Base-by-base conservation (phyloP, 371 early-diverging fungal species). In the Umbelopsis sp. region DNA sequence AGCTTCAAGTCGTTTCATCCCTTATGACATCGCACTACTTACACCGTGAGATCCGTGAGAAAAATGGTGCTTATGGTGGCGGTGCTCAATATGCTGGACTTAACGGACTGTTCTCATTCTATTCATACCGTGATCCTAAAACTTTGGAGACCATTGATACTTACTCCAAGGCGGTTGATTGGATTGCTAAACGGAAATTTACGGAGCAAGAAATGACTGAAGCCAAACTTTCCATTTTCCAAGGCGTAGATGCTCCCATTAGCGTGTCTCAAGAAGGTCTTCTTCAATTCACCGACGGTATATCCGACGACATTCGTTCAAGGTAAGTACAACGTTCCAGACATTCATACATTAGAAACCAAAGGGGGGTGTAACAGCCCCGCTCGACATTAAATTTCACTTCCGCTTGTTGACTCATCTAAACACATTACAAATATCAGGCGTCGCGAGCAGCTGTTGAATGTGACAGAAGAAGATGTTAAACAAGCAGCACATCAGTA, bases 31-130 rank as follows among this genome's bases (percentile, higher is more conserved):
- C 86, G 70, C 86, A 93, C 67, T 96, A 86, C 79, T 79, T 97
- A 29, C 98, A 98, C 77, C 90, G 92, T 29, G 96, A 97, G 78
- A 92, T 98, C 50, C 91, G 98, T 71, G 98, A 98, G 76, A 95
- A 93, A 87, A 94, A 94, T 70, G 98, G 98, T 38, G 98, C 98
- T 8, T 98, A 98, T 78, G 97, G 97, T 18, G 97, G 94, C 22
- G 96, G 96, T 41, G 91, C 95, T 2, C 71, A 80, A 1, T 96
- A 90, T 79, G 84, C 86, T 20, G 78, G 92, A 2, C 71, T 89
- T 4, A 89, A 87, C 44, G 97, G 97, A 11, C 69, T 93, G 5
- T 91, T 97, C 67, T 89, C 93, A 2, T 94, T 97, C 80, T 94
- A 86, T 69, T 94, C 96, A 14, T 98, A 98, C 81, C 89, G 98